Percentiles rank a stretch among this genome's conserved stretches.
Evolutionary conservation across 371 early-diverging fungal species (phyloP).

Genomic region (Circinella umbellata): DNA sequence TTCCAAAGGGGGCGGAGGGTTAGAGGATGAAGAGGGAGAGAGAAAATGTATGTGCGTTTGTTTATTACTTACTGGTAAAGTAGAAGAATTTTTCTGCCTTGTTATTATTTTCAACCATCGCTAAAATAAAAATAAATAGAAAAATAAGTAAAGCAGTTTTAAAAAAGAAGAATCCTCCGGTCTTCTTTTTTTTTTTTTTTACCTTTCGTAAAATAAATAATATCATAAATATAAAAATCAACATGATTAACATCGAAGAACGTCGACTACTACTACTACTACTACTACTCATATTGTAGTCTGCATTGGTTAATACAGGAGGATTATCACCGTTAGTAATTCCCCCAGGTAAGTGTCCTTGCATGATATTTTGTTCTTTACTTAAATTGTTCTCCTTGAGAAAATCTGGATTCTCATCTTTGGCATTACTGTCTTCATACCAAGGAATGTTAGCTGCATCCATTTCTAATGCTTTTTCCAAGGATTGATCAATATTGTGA

Average conservation of each 20-base stretch:
- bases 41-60: not conserved
- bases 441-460: constrained; percentile 8
- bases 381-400: not conserved
- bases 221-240: not conserved
- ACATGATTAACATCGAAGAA: not conserved
- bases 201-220: constrained; percentile 7
- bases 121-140: not conserved
- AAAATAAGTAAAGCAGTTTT: no score
- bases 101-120: not conserved
- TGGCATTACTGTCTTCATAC: constrained; percentile 3
- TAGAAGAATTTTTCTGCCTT: not conserved
- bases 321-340: not conserved
- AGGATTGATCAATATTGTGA: constrained; percentile 5
- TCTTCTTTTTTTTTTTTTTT: not conserved
- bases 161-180: no score
- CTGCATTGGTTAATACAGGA: constrained; percentile 4
- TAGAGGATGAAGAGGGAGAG: not conserved
- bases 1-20: not conserved
- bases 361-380: not conserved
- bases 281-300: not conserved
- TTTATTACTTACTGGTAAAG: constrained; percentile 2
- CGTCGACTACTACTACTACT: no score
- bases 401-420: constrained; percentile 4
- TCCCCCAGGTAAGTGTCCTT: not conserved
- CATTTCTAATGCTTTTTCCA: constrained; percentile 6